A percentile compares a stretch with the other conserved stretches of the same genome.
These are phyloP conservation scores for Triticum urartu DNA, from an alignment of 176 grass and related monocot species.

Conservation along the genomic window DNA sequence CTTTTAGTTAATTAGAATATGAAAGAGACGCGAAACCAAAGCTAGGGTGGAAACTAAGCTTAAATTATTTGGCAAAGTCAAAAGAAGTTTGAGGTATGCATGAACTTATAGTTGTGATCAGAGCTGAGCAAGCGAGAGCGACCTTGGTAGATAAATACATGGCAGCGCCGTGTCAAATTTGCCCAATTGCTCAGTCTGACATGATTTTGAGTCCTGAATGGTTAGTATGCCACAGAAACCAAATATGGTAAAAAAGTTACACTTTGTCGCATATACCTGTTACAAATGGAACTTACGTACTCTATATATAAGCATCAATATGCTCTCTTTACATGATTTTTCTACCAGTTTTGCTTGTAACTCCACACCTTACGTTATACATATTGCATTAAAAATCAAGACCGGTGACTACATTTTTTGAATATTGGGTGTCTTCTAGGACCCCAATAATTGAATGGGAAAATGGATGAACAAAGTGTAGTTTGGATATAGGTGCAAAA, in stretches of 20 bases:
- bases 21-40: not conserved
- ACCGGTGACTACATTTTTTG: too few relatives aligned
- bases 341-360: too few relatives aligned
- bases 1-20: not conserved
- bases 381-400: too few relatives aligned
- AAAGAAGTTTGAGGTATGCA: not conserved
- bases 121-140: not conserved
- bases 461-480: too few relatives aligned
- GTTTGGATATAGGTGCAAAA: too few relatives aligned
- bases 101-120: not conserved
- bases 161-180: not conserved
- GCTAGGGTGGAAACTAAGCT: not conserved
- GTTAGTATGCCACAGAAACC: not conserved
- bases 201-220: not conserved
- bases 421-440: too few relatives aligned
- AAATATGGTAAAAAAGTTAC: not conserved
- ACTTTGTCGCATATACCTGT: too few relatives aligned
- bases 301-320: too few relatives aligned
- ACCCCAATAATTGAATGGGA: too few relatives aligned
- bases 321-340: too few relatives aligned
- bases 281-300: too few relatives aligned
- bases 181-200: not conserved
- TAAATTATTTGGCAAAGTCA: not conserved
- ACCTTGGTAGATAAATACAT: not conserved
- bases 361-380: too few relatives aligned